Base-by-base conservation (phyloP, 2,329 filamentous ascomycete species). In the Colletotrichum limetticola region DNA sequence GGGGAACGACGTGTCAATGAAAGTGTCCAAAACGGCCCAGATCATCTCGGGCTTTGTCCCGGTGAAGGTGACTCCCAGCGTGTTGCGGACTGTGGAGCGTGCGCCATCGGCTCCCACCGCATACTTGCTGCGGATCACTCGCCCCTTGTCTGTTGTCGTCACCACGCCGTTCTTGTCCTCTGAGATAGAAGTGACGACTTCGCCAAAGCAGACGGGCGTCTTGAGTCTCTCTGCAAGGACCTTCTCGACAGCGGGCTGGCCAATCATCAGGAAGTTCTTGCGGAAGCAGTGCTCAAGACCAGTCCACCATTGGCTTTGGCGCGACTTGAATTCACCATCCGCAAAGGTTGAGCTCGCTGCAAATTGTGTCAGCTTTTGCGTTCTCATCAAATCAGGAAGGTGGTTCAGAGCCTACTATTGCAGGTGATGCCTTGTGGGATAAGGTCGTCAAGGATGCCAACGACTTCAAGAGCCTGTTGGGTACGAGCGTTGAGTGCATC, bases 61-160 rank as follows among this genome's bases (percentile, higher is more conserved):
- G 0, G 82, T 80, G 68, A 87, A 87, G 26, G 74, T 77, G 35
- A 85, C 84, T 1, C 79, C 79, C 1, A 86, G 78, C 0, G 79
- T 72, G 3, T 75, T 78, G 7, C 88, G 85, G 3, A 90, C 83
- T 2, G 80, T 82, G 0, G 86, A 89, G 22, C 85, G 84, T 0
- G 87, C 85, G 1, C 88, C 88, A 53, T 90, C 88, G 6, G 87
- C 88, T 1, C 86, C 88, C 3, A 89, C 82, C 4, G 84, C 83
- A 66, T 87, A 90, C 26, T 77, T 79, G 73, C 80, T 81, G 32
- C 75, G 77, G 3, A 85, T 74, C 2, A 46, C 79, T 28, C 79
- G 80, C 1, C 82, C 83, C 0, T 77, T 76, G 5, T 74, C 72
- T 1, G 83, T 84, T 7, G 72, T 75, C 3, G 79, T 67, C 5